Conservation (phyloP, 345 rosid genomes). For the Populus alba region DNA sequence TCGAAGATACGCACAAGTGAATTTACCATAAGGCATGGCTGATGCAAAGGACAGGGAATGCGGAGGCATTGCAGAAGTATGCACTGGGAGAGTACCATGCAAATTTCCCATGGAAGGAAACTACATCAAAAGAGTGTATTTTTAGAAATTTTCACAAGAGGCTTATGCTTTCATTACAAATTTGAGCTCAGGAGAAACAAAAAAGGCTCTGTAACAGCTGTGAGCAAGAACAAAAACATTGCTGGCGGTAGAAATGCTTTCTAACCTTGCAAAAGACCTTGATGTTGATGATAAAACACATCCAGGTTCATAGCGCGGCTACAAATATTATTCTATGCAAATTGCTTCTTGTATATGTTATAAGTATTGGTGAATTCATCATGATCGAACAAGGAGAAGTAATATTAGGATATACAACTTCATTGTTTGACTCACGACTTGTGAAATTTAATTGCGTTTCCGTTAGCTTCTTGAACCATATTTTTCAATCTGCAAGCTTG, state of each 20-base stretch:
- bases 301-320: not conserved
- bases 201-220: not conserved
- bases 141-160: not conserved
- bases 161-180: not conserved
- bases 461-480: not conserved
- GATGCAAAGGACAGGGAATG: conserved; percentile 35
- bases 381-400: not conserved
- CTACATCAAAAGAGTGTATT: conserved; percentile 25
- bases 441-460: not conserved
- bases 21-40: conserved; percentile 39
- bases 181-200: not conserved
- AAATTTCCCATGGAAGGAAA: conserved; percentile 43
- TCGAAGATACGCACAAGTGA: not conserved
- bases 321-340: not conserved
- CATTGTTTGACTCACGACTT: not conserved
- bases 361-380: not conserved
- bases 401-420: not conserved
- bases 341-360: not conserved
- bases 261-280: not conserved
- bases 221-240: not conserved
- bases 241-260: not conserved
- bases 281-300: not conserved
- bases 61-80: conserved; percentile 22
- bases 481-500: not conserved
- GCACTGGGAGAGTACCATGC: conserved; percentile 36